phyloP scores from a whole-genome alignment of 805 yeast species.

The Candida takata region DNA sequence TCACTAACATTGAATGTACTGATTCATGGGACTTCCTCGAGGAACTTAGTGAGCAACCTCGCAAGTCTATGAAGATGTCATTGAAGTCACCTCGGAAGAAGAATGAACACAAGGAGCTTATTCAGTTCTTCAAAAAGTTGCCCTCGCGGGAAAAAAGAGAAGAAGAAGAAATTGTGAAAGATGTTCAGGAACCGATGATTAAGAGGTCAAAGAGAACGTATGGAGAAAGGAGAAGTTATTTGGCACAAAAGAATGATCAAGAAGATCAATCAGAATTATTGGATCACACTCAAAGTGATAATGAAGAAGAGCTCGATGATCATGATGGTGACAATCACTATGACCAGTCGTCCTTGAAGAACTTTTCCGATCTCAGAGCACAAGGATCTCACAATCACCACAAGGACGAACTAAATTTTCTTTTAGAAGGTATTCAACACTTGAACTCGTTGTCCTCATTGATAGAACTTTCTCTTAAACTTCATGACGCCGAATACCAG shows the following conservation, averaged over 20 bases:
- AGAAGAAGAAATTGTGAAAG: background rate
- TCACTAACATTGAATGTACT: background rate
- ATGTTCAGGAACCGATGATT: background rate
- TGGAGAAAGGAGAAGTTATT: conserved; percentile 25
- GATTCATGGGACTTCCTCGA: conserved; percentile 9
- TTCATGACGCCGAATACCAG: background rate
- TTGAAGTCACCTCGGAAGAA: conserved; percentile 8
- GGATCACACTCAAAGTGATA: conserved; percentile 3
- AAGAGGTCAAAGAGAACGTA: conserved; percentile 20
- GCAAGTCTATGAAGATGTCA: conserved; percentile 1
- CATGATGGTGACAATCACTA: too few species aligned
- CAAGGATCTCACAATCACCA: conserved; percentile 30
- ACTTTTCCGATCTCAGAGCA: conserved; percentile 24
- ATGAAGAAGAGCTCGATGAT: conserved; percentile 6
- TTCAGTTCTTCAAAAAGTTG: conserved; percentile 10
- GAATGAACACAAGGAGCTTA: conserved; percentile 8
- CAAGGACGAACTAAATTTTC: conserved; percentile 30
- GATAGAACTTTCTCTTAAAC: conserved; percentile 23
- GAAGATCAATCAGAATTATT: conserved; percentile 5
- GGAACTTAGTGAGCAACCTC: conserved; percentile 4
- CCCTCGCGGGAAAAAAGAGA: too few species aligned
- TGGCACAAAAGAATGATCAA: conserved; percentile 9
- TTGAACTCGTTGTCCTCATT: conserved; percentile 13
- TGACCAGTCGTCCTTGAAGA: conserved; percentile 19
- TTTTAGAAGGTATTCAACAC: conserved; percentile 20